Evolutionary conservation across 2,329 filamentous ascomycete genomes (phyloP).

Genomic region (Fusarium tupiense): DNA sequence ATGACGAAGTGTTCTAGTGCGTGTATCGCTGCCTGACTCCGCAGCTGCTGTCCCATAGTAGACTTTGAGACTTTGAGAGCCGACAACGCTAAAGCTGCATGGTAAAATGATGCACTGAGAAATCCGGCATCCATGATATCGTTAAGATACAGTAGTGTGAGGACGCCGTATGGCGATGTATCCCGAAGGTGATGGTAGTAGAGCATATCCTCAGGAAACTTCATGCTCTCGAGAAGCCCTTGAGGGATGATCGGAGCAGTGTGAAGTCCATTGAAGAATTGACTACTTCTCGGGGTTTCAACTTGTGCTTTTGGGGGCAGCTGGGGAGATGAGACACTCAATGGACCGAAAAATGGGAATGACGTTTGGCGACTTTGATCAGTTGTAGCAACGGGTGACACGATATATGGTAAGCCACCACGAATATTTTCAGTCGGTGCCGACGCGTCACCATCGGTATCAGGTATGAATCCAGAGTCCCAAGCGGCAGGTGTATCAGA

Average conservation of each 20-base stretch:
- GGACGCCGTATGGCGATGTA: conserved; percentile 5
- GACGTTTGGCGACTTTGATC: background rate
- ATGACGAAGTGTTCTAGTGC: conserved; percentile 28
- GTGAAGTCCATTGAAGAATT: conserved; percentile 5
- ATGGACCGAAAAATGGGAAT: background rate
- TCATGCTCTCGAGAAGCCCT: conserved; percentile 14
- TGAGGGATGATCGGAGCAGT: conserved; percentile 9
- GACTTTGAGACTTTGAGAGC: conserved; percentile 26
- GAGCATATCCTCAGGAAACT: conserved; percentile 29
- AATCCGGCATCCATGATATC: conserved; percentile 8
- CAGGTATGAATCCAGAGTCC: background rate
- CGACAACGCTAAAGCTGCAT: conserved; percentile 20
- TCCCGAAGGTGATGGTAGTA: conserved; percentile 33
- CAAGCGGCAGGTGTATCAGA: background rate
- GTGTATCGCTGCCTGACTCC: conserved; percentile 10
- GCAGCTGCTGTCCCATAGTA: background rate
- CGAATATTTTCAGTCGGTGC: background rate
- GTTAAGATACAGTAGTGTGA: conserved; percentile 13
- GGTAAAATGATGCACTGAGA: conserved; percentile 19
- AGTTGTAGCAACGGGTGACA: background rate
- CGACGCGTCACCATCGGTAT: background rate
- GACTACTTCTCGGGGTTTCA: background rate
- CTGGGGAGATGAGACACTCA: background rate
- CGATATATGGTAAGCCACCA: background rate
- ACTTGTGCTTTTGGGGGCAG: background rate